Evolutionary conservation across 179 eudicot genomes (phyloP), one percentile per base, ranked within the genome.

Genomic region (Camellia oleifera): DNA sequence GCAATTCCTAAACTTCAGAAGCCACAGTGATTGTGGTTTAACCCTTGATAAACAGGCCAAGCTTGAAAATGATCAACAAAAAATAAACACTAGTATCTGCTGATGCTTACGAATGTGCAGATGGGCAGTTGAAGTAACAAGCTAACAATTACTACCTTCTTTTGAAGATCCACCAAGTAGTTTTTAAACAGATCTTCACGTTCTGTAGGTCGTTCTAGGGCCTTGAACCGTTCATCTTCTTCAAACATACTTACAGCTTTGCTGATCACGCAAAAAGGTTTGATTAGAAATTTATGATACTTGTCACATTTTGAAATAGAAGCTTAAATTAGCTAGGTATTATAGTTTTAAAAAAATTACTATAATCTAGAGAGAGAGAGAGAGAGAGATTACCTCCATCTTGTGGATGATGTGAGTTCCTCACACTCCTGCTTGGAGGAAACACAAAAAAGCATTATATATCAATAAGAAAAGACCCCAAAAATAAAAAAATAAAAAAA

Each of bases 171-270:
- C 81, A 90, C 89, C 85, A 92, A 83, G 84, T 91, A 94, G 84
- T 80, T 94, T 75, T 91, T 92, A 68, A 91, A 96, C 77, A 96
- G 92, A 85, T 96, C 99, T 84, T 96, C 98, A 72, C 98, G 97
- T 50, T 96, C 98, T 75, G 91, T 84, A 77, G 88, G 84, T 80
- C 90, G 88, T 70, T 94, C 99, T 54, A 96, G 93, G 79, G 98
- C 97, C 86, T 96, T 93, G 80, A 92, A 94, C 77, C 98, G 90
- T 61, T 90, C 95, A 90, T 96, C 99, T 67, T 90, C 96, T 82
- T 92, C 99, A 88, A 96, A 96, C 81, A 92, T 85, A 58, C 87
- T 84, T 67, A 89, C 83, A 46, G 98, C 99, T 90, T 96, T 92
- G 89, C 99, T 96, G 95, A 69, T 62, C 66, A 80, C 52, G 82